phyloP scores from a whole-genome alignment of 1,284 basidiomycete genomes.

The Malassezia caprae region DNA sequence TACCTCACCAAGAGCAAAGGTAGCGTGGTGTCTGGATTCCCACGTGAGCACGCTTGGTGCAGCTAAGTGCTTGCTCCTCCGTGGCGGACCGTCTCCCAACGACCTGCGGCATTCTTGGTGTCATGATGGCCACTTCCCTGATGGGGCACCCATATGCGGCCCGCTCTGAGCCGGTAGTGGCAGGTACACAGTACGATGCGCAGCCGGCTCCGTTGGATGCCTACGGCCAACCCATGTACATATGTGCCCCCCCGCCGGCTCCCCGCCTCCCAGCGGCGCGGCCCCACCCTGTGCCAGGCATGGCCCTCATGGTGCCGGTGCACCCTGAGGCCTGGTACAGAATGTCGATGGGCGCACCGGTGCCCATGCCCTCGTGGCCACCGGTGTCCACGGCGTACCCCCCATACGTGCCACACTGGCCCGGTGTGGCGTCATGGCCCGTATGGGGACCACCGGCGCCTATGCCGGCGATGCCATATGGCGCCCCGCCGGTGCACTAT shows the following conservation, averaged over 20 bases:
- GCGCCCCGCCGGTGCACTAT: background rate
- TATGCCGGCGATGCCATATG: background rate
- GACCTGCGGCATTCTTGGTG: background rate
- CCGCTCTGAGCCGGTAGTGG: background rate
- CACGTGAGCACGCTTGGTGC: background rate
- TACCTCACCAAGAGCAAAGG: background rate
- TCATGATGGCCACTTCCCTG: background rate
- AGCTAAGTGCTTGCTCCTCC: background rate
- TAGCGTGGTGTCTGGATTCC: background rate
- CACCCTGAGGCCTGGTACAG: background rate
- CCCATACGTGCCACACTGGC: background rate
- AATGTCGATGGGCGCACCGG: background rate
- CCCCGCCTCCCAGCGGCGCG: constrained; percentile 1
- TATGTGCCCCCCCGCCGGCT: constrained; percentile 5
- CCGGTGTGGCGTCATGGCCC: background rate
- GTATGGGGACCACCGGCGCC: background rate
- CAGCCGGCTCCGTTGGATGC: background rate
- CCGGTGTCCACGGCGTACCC: background rate
- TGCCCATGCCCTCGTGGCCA: background rate
- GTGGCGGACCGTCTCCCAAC: background rate
- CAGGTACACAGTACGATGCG: background rate
- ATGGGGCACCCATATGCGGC: background rate
- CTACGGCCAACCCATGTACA: background rate
- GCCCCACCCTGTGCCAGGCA: background rate
- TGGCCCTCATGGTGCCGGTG: background rate